These are phyloP conservation scores for Penicillium turbatum DNA, from an alignment of 495 filamentous ascomycete genomes.

Conservation along the genomic window DNA sequence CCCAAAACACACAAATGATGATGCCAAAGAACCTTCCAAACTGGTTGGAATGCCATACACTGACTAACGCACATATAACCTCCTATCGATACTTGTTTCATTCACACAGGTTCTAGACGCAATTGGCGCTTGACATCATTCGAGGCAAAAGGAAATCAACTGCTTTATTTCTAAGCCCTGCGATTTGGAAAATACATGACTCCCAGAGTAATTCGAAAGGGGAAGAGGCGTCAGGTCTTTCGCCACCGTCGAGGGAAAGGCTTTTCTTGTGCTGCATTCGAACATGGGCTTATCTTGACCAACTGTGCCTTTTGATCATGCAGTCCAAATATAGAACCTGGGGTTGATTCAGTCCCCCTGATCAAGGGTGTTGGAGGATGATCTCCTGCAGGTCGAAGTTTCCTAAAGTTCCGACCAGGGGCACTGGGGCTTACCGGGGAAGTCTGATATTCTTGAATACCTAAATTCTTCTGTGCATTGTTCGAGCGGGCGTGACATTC, in stretches of 20 bases:
- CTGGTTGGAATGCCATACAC: background rate
- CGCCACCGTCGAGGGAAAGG: background rate
- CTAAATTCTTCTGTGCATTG: conserved; percentile 30
- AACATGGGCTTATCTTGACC: conserved; percentile 4
- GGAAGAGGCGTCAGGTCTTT: background rate
- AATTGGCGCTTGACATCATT: background rate
- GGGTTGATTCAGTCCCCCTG: conserved; percentile 3
- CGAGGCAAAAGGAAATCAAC: background rate
- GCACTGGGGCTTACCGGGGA: background rate
- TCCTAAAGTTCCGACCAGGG: conserved; percentile 3
- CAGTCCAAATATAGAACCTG: conserved; percentile 24
- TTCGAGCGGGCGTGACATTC: conserved; percentile 36
- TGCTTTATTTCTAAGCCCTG: too few relatives aligned
- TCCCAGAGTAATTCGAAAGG: background rate
- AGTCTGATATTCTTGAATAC: conserved; percentile 22
- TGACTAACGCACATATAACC: background rate
- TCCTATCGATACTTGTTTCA: too few relatives aligned
- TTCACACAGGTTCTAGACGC: background rate
- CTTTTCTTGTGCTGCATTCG: conserved; percentile 16
- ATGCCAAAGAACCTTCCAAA: background rate
- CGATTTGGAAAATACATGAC: background rate
- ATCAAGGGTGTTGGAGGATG: conserved; percentile 7
- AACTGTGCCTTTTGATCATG: background rate
- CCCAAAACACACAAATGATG: background rate
- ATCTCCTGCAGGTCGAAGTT: conserved; percentile 17